These are phyloP conservation scores for Actinomucor elegans DNA, from an alignment of 371 early-diverging fungal species.

Conservation along the genomic window DNA sequence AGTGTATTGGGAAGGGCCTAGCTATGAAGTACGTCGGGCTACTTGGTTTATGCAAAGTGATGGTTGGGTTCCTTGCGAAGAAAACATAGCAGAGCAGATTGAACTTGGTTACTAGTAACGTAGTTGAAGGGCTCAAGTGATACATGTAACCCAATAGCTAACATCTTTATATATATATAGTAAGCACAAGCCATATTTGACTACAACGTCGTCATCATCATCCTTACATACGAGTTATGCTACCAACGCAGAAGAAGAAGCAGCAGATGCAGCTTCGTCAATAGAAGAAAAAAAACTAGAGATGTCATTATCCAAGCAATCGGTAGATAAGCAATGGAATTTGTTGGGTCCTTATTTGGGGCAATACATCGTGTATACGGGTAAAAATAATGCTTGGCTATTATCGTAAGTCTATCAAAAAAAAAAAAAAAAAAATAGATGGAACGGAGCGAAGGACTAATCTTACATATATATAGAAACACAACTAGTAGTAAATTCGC, in stretches of 20 bases:
- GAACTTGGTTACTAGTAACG: slow-evolving; percentile 78
- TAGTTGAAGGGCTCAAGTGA: background rate
- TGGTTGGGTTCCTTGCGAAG: slow-evolving; percentile 78
- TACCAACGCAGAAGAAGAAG: background rate
- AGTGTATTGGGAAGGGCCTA: slow-evolving; percentile 83
- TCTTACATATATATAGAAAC: no score
- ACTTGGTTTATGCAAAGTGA: slow-evolving; percentile 79
- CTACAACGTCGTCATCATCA: slow-evolving; percentile 14
- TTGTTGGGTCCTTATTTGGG: slow-evolving; percentile 77
- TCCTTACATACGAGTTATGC: no score
- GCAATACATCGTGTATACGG: slow-evolving; percentile 72
- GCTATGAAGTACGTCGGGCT: slow-evolving; percentile 78
- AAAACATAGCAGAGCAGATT: slow-evolving; percentile 73
- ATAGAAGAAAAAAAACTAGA: slow-evolving; percentile 40
- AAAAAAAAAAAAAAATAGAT: no score
- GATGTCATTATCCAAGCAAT: slow-evolving; percentile 27
- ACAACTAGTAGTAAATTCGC: slow-evolving; percentile 64
- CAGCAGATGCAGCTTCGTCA: slow-evolving; percentile 14
- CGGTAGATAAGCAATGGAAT: slow-evolving; percentile 62
- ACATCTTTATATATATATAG: no score
- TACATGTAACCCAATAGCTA: no score
- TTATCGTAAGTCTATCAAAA: slow-evolving; percentile 66
- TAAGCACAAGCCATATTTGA: slow-evolving; percentile 62
- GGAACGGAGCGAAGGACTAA: no score
- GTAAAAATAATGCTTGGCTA: slow-evolving; percentile 63